phyloP scores from a whole-genome alignment of 1,139 yeast species.

The Debaryomyces psychrophilus region DNA sequence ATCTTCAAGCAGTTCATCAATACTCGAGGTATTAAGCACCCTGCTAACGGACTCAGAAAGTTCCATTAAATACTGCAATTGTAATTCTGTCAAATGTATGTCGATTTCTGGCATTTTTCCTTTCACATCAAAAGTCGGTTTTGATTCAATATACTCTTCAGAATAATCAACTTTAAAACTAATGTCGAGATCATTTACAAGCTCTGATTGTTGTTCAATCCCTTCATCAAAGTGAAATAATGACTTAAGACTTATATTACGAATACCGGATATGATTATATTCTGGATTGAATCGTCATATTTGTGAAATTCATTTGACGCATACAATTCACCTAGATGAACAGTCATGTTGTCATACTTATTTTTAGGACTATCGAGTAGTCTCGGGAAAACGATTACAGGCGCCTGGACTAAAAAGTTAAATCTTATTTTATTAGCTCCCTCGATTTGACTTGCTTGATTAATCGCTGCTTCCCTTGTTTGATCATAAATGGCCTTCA shows the following conservation, averaged over 20 bases:
- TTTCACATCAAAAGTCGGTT: conserved; percentile 56
- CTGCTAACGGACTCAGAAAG: conserved; percentile 60
- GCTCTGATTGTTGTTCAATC: conserved; percentile 56
- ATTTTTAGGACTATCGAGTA: conserved; percentile 43
- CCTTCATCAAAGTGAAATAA: conserved; percentile 52
- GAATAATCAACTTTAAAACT: conserved; percentile 61
- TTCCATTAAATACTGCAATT: conserved; percentile 60
- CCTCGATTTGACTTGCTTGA: conserved; percentile 67
- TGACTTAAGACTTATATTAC: conserved; percentile 70
- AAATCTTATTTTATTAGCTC: conserved; percentile 65
- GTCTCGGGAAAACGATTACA: conserved; percentile 73
- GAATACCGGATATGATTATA: conserved; percentile 64
- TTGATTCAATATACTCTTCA: conserved; percentile 38
- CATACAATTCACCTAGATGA: conserved; percentile 81
- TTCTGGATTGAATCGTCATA: conserved; percentile 37
- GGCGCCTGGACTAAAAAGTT: conserved; percentile 81
- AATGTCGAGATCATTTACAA: conserved; percentile 72
- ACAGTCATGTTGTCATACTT: conserved; percentile 66
- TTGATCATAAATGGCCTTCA: conserved; percentile 85
- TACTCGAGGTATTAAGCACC: conserved; percentile 52
- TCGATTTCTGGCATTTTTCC: conserved; percentile 72
- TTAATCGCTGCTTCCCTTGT: conserved; percentile 83
- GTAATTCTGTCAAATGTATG: conserved; percentile 75
- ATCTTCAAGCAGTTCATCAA: conserved; percentile 45
- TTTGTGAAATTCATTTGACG: conserved; percentile 59